Evolutionary conservation across 2,329 filamentous ascomycete genomes (phyloP), one percentile per base, ranked within the genome.

Genomic region (Tolypocladium ovalisporum): DNA sequence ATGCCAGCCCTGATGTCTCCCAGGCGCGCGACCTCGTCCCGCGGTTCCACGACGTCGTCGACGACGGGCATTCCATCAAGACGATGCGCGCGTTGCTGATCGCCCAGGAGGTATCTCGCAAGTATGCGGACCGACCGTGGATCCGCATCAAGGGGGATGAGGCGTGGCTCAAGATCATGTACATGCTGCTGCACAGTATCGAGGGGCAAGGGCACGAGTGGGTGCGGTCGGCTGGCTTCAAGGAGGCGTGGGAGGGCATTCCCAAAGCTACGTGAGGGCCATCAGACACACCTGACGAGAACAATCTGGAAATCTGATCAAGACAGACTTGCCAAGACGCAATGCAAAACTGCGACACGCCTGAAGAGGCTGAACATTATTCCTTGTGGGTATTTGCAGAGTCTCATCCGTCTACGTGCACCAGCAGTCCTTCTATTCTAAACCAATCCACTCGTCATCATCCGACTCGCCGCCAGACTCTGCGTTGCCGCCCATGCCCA

Each of bases 1-100:
- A 75, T 53, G 63, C 65, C 4, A 56, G 61, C 35, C 76, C 79
- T 3, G 40, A 4, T 70, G 47, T 70, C 65, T 24, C 66, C 79
- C 51, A 74, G 79, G 59, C 75, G 68, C 55, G 79, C 72, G 76
- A 77, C 1, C 69, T 83, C 3, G 69, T 82, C 8, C 67, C 75
- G 1, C 71, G 77, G 12, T 68, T 85, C 22, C 75, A 78, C 58
- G 59, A 61, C 12, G 66, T 80, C 37, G 66, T 78, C 0, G 92
- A 96, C 62, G 91, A 97, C 70, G 91, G 92, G 0, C 93, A 97
- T 71, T 78, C 84, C 12, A 78, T 85, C 56, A 97, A 97, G 71
- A 73, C 95, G 6, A 77, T 86, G 9, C 77, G 91, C 36, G 86
- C 89, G 1, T 70, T 94, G 22, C 80, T 81, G 4, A 72, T 90